Conservation (phyloP, 2,329 filamentous ascomycete species). For the Sclerotinia subarctica region DNA sequence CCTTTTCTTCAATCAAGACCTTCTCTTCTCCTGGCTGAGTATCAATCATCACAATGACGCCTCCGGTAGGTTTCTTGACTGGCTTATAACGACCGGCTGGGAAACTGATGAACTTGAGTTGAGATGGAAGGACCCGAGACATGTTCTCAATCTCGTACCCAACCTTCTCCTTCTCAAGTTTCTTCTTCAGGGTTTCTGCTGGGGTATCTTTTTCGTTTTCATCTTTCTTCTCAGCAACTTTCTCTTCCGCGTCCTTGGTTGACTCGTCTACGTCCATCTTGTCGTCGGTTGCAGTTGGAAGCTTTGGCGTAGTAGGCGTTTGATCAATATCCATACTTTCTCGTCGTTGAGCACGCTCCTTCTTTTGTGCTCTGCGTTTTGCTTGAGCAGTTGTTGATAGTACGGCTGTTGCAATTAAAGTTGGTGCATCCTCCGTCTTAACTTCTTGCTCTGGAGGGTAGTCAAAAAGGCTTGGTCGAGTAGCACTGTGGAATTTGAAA, state of each 20-base stretch:
- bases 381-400: slow-evolving; percentile 96
- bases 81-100: slow-evolving; percentile 86
- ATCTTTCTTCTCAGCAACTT: slow-evolving; percentile 60
- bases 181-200: slow-evolving; percentile 71
- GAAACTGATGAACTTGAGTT: slow-evolving; percentile 96
- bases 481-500: slow-evolving; percentile 95
- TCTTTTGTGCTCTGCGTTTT: slow-evolving; percentile 89
- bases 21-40: slow-evolving; percentile 76
- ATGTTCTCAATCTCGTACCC: slow-evolving; percentile 97
- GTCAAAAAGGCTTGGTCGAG: slow-evolving; percentile 91
- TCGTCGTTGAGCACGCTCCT: slow-evolving; percentile 81
- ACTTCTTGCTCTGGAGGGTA: slow-evolving; percentile 96
- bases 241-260: slow-evolving; percentile 43
- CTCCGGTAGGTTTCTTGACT: slow-evolving; percentile 91
- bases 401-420: slow-evolving; percentile 92
- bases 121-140: slow-evolving; percentile 85
- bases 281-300: slow-evolving; percentile 54
- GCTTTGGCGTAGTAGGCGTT: slow-evolving; percentile 70
- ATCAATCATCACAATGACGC: slow-evolving; percentile 87
- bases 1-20: slow-evolving; percentile 81
- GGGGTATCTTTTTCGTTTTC: slow-evolving; percentile 57
- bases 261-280: slow-evolving; percentile 84
- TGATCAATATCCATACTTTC: slow-evolving; percentile 96
- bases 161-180: slow-evolving; percentile 91
- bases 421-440: slow-evolving; percentile 88